phyloP scores from a whole-genome alignment of 129 eudicot species.

The Lactuca sativa region DNA sequence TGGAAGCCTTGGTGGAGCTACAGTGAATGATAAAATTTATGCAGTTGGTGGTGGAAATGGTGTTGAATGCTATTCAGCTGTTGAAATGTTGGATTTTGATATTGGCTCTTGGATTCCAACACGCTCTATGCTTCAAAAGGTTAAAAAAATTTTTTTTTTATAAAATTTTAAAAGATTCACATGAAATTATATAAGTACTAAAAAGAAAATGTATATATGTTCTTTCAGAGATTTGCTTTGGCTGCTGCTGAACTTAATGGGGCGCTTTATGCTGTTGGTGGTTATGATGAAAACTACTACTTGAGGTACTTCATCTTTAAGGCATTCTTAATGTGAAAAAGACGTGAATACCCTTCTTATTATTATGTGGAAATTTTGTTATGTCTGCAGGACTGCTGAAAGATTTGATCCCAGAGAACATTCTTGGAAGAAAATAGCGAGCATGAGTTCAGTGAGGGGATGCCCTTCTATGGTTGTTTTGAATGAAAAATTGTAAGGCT shows the following conservation, averaged over 20 bases:
- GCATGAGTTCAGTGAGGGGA: constrained; percentile 68
- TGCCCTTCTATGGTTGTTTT: constrained; percentile 65
- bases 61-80: constrained; percentile 49
- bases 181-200: background rate
- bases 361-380: background rate
- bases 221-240: constrained; percentile 68
- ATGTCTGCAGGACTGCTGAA: constrained; percentile 61
- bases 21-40: constrained; percentile 57
- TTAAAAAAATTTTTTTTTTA: constrained; percentile 3
- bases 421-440: constrained; percentile 61
- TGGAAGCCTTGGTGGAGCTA: constrained; percentile 77
- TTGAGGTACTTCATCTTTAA: constrained; percentile 45
- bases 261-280: constrained; percentile 84
- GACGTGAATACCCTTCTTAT: background rate
- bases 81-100: constrained; percentile 75
- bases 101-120: constrained; percentile 67
- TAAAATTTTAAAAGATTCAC: too few relatives aligned
- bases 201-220: background rate
- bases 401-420: constrained; percentile 94
- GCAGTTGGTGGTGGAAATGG: constrained; percentile 85
- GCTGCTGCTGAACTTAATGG: constrained; percentile 76
- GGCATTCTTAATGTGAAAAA: too few relatives aligned
- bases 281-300: constrained; percentile 67
- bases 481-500: constrained; percentile 67
- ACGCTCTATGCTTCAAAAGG: constrained; percentile 85